A percentile compares a stretch with the other conserved stretches of the same genome.
phyloP scores from a whole-genome alignment of 495 filamentous ascomycete genomes.

The Hyaloscypha finlandica region DNA sequence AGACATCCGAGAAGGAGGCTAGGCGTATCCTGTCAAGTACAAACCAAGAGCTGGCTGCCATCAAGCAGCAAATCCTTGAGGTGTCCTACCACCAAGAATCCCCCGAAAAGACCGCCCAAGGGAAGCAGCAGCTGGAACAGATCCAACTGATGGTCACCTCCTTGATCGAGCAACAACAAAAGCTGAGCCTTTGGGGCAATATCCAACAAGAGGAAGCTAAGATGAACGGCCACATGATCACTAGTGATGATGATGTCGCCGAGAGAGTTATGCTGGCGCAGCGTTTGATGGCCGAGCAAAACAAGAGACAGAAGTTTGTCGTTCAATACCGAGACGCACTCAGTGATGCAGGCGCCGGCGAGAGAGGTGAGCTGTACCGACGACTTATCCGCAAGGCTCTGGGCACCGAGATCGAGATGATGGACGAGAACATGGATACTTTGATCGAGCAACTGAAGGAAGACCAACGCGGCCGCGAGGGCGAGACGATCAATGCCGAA shows the following conservation, averaged over 20 bases:
- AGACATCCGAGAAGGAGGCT: conserved; percentile 58
- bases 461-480: conserved; percentile 9
- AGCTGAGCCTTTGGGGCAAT: conserved; percentile 21
- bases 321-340: conserved; percentile 49
- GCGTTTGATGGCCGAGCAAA: conserved; percentile 43
- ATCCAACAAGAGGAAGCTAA: conserved; percentile 26
- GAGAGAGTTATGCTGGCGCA: conserved; percentile 25
- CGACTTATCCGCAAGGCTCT: conserved; percentile 54
- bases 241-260: conserved; percentile 25
- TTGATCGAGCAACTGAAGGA: conserved; percentile 26
- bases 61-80: conserved; percentile 51
- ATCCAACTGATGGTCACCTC: conserved; percentile 20
- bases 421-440: conserved; percentile 28
- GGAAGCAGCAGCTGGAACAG: conserved; percentile 9
- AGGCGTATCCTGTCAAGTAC: conserved; percentile 55
- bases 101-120: conserved; percentile 6
- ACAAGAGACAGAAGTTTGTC: conserved; percentile 44
- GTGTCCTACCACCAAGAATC: conserved; percentile 38
- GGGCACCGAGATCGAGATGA: conserved; percentile 39
- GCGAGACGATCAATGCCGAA: neutral
- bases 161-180: conserved; percentile 33
- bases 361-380: conserved; percentile 54
- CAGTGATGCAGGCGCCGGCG: conserved; percentile 49
- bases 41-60: conserved; percentile 52
- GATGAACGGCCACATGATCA: conserved; percentile 21